Percentiles rank a stretch among this genome's conserved stretches.
These are phyloP conservation scores for Trichoderma pleuroti DNA, from an alignment of 2,329 filamentous ascomycete species.

Conservation along the genomic window DNA sequence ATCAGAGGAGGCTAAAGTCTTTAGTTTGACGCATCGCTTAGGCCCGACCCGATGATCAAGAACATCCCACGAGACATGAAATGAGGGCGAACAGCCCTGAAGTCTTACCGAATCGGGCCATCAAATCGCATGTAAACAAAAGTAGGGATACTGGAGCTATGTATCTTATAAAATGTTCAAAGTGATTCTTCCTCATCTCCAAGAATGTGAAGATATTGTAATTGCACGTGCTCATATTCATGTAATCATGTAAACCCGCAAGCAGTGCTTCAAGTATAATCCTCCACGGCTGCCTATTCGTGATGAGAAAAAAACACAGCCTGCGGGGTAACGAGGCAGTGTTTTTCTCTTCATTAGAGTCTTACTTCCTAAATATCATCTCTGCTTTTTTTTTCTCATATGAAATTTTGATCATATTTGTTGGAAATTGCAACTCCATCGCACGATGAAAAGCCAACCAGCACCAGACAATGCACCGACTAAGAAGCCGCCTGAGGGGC, in stretches of 20 bases:
- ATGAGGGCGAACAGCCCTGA: background rate
- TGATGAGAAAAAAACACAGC: background rate
- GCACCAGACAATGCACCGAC: background rate
- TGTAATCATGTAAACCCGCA: background rate
- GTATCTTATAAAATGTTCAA: background rate
- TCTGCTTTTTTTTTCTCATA: background rate
- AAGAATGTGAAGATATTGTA: background rate
- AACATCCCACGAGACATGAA: background rate
- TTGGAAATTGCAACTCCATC: background rate
- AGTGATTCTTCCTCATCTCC: background rate
- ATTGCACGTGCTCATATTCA: too few relatives aligned
- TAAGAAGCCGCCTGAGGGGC: background rate
- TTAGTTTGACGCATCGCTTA: background rate
- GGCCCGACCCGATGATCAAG: background rate
- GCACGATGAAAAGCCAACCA: background rate
- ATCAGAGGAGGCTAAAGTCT: background rate
- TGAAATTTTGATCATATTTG: background rate
- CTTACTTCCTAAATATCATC: background rate
- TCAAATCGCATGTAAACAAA: background rate
- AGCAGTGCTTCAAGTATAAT: background rate
- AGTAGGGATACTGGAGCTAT: background rate
- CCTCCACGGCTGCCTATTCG: background rate
- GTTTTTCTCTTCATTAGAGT: background rate
- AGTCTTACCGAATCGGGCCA: background rate
- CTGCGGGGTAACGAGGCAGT: background rate